A percentile compares a stretch with the other conserved stretches of the same genome.
phyloP scores from a whole-genome alignment of 805 yeast species.

The Zygoascus flipseniorum region DNA sequence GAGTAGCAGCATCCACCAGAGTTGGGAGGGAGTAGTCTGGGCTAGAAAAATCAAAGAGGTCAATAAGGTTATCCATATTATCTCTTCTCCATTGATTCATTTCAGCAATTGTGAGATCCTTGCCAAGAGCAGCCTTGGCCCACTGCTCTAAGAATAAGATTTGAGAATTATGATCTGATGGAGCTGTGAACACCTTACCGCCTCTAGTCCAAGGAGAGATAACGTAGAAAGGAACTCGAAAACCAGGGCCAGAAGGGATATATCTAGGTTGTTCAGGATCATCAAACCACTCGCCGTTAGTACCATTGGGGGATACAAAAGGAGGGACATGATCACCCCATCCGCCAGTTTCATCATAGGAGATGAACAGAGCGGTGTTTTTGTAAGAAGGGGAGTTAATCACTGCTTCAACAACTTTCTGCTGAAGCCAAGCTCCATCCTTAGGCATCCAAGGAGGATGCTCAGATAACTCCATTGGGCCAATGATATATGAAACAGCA shows the following conservation, averaged over 20 bases:
- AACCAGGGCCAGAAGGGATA: conserved; percentile 21
- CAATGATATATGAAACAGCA: conserved; percentile 21
- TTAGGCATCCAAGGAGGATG: conserved; percentile 20
- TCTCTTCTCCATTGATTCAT: conserved; percentile 19
- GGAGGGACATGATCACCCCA: conserved; percentile 24
- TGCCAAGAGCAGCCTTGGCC: conserved; percentile 15
- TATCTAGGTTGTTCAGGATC: conserved; percentile 13
- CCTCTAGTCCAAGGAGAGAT: conserved; percentile 24
- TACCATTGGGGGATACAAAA: conserved; percentile 19
- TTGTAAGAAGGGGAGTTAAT: conserved; percentile 16
- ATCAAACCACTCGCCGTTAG: conserved; percentile 20
- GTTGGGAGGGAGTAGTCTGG: conserved; percentile 13
- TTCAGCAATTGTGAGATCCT: conserved; percentile 8
- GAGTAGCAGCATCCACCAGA: conserved; percentile 12
- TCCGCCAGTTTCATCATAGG: conserved; percentile 24
- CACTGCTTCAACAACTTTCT: conserved; percentile 17
- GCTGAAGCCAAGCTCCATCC: conserved; percentile 21
- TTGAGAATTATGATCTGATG: conserved; percentile 21
- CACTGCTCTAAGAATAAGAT: conserved; percentile 20
- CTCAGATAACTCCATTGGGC: conserved; percentile 21
- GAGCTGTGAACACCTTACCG: conserved; percentile 20
- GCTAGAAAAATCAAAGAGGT: conserved; percentile 18
- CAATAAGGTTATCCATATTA: conserved; percentile 18
- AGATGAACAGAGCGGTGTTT: conserved; percentile 17
- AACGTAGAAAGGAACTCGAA: conserved; percentile 19